A percentile compares a stretch with the other conserved stretches of the same genome.
Evolutionary conservation across 805 yeast species (phyloP).

Genomic region (Naumovozyma baii): DNA sequence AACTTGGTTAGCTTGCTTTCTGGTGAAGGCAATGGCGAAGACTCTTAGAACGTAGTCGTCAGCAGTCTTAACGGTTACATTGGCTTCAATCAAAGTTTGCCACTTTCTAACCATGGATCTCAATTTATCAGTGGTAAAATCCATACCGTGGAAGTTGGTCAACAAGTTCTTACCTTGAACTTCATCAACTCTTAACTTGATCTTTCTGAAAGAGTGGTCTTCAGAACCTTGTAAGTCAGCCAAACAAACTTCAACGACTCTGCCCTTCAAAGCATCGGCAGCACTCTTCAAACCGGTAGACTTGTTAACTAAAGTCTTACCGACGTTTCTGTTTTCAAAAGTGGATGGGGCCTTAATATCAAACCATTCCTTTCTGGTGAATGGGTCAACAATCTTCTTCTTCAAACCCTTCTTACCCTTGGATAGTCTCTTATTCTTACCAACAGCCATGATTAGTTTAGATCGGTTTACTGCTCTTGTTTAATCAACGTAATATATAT

Average conservation of each 20-base stretch:
- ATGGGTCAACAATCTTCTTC: constrained; percentile 99
- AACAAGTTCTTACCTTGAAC: constrained; percentile 96
- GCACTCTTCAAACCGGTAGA: constrained; percentile 97
- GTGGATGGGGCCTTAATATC: constrained; percentile 98
- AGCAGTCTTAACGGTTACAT: constrained; percentile 94
- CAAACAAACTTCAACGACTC: constrained; percentile 88
- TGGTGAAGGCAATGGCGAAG: constrained; percentile 97
- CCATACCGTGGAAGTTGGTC: constrained; percentile 98
- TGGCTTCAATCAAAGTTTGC: constrained; percentile 97
- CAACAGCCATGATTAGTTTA: constrained; percentile 53
- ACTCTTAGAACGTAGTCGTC: constrained; percentile 95
- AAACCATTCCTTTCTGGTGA: constrained; percentile 98
- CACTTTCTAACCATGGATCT: constrained; percentile 97
- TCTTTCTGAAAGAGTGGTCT: constrained; percentile 96
- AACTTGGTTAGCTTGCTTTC: constrained; percentile 91
- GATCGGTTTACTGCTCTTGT: constrained; percentile 10
- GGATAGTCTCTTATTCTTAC: constrained; percentile 74
- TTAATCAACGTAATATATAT: background rate
- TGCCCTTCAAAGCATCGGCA: constrained; percentile 95
- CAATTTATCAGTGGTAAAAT: constrained; percentile 94
- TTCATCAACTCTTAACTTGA: constrained; percentile 96
- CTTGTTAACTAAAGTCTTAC: constrained; percentile 96
- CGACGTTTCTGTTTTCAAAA: constrained; percentile 95
- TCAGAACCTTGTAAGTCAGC: constrained; percentile 98
- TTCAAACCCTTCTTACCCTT: constrained; percentile 94